Percentiles rank a stretch among this genome's conserved stretches.
Conservation (phyloP, 2,329 filamentous ascomycete species). For the Cladosporium sp. region DNA sequence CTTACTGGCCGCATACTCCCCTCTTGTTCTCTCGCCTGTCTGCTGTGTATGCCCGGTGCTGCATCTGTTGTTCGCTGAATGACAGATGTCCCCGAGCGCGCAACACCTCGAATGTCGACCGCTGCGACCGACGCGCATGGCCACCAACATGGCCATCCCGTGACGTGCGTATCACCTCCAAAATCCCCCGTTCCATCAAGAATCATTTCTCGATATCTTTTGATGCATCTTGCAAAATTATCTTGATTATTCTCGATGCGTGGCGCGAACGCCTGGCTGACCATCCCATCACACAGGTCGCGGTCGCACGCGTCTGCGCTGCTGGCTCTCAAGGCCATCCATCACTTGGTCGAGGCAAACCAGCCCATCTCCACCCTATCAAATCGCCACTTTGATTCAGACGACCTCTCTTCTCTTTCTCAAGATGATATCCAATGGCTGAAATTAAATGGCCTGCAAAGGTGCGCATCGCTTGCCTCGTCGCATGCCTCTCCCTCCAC, state of each 20-base stretch:
- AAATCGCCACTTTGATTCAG: slow-evolving; percentile 11
- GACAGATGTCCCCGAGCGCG: slow-evolving; percentile 33
- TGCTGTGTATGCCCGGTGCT: background rate
- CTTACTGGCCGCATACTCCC: too few relatives aligned
- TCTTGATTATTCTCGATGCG: slow-evolving; percentile 37
- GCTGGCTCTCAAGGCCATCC: slow-evolving; percentile 15
- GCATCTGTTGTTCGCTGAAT: slow-evolving; percentile 32
- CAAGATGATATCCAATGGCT: slow-evolving; percentile 27
- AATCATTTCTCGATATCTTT: background rate
- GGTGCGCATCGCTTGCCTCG: slow-evolving; percentile 29
- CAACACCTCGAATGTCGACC: slow-evolving; percentile 10
- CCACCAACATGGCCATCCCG: slow-evolving; percentile 6
- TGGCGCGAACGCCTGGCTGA: slow-evolving; percentile 28
- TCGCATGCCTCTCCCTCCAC: slow-evolving; percentile 3
- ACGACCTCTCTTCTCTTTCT: slow-evolving; percentile 6
- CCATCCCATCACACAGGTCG: slow-evolving; percentile 6
- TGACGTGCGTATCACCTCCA: slow-evolving; percentile 13
- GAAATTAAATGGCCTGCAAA: slow-evolving; percentile 53
- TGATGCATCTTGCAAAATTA: slow-evolving; percentile 8
- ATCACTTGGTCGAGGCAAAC: slow-evolving; percentile 16
- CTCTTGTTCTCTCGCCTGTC: background rate
- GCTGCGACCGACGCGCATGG: slow-evolving; percentile 6
- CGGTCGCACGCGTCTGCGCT: slow-evolving; percentile 13
- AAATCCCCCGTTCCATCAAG: slow-evolving; percentile 19
- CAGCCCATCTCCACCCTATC: slow-evolving; percentile 10